Percentiles rank a stretch among this genome's conserved stretches.
Evolutionary conservation across 208 protist genomes (phyloP).

Genomic region (Leishmania lainsoni): DNA sequence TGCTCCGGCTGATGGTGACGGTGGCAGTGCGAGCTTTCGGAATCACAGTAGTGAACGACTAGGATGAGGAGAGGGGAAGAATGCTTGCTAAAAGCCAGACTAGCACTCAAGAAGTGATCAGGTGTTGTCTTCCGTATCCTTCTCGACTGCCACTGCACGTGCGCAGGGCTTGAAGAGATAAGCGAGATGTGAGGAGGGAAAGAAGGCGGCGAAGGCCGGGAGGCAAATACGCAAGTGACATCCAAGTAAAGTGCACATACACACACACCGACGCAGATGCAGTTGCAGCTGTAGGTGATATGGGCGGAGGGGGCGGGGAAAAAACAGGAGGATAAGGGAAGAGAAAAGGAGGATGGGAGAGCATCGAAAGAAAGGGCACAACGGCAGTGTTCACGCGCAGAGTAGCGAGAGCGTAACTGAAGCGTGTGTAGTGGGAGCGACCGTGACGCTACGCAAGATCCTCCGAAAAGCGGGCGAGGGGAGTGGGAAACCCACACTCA

Average conservation of each 20-base stretch:
- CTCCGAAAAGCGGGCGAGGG: not conserved
- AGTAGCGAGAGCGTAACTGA: not conserved
- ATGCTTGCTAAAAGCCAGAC: not conserved
- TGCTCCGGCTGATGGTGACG: not conserved
- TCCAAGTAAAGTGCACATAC: not conserved
- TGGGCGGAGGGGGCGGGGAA: not conserved
- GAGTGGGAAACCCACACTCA: not conserved
- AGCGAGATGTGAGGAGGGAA: not conserved
- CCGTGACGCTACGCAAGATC: not conserved
- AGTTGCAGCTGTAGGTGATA: not conserved
- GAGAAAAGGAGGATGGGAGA: not conserved
- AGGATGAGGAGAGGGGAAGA: not conserved
- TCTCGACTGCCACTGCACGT: not conserved
- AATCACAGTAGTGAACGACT: not conserved
- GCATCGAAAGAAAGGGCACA: not conserved
- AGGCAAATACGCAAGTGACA: not conserved
- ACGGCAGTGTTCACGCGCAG: not conserved
- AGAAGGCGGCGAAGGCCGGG: not conserved
- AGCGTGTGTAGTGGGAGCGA: not conserved
- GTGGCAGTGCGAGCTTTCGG: not conserved
- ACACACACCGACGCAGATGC: not conserved
- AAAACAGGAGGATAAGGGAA: not conserved
- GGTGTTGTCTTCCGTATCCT: not conserved
- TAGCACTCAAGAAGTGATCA: not conserved
- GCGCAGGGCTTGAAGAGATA: not conserved